Base-by-base conservation (phyloP, 2,329 filamentous ascomycete species). In the Penicillium palitans region DNA sequence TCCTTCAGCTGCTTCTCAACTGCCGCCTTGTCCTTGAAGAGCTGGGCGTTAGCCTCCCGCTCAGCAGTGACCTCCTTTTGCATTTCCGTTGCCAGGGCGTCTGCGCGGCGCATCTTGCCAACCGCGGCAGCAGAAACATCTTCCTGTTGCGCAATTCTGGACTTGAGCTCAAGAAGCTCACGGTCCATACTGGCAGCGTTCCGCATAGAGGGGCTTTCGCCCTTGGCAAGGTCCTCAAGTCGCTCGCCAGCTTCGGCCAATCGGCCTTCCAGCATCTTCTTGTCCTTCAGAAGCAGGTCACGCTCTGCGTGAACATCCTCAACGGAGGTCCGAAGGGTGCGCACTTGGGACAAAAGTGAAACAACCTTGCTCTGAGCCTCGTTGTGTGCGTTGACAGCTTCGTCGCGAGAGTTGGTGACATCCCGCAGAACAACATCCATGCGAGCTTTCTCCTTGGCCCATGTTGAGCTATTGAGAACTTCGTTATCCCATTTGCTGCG, bases 401-500 rank as follows among this genome's bases (percentile, higher is more conserved):
- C 95, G 65, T 99, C 93, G 3, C 93, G 87, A n/a, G 92, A 96
- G 49, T 90, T 88, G 12, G 90, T 89, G 33, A 98, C 85, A 72
- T 97, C 92, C 51, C 93, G 87, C 55, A 99, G 82, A 6, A 92
- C 96, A 60, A 92, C 87, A 73, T 98, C 93, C 41, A 99, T 83
- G 17, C 93, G 88, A 17, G 91, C 85, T 81, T 98, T 98, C 78
- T 99, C 93, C 79, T 99, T 99, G 13, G 93, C 93, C 93, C 95
- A 98, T 0, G 93, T 96, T 17, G 92, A 96, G 76, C 91, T 96
- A 78, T 98, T 98, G 67, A 98, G 85, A 12, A 98, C 91, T 77
- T 99, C 93, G 68, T 98, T 91, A 70, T 99, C 95, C 93, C 95
- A 98, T 78, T 98, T 98, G 66, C 88, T 92, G 65, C 95, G 87